phyloP scores from a whole-genome alignment of 805 yeast species.

The Kazachstania bromeliacearum region DNA sequence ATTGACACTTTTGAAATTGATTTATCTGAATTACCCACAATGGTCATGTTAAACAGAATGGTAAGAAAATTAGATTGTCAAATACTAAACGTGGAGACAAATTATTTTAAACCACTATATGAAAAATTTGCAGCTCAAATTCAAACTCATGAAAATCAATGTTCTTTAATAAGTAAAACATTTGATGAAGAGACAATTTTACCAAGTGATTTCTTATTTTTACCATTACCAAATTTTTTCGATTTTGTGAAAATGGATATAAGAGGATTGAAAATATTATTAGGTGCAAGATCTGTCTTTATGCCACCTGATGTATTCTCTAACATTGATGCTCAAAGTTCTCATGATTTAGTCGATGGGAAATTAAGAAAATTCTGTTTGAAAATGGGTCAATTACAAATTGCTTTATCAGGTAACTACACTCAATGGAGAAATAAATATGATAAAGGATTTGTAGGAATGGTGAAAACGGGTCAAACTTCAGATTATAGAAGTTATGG shows the following conservation, averaged over 20 bases:
- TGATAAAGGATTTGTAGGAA: constrained; percentile 12
- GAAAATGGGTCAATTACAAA: constrained; percentile 18
- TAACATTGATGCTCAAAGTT: constrained; percentile 25
- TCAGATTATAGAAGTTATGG: constrained; percentile 9
- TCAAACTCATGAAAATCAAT: constrained; percentile 12
- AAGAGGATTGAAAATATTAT: constrained; percentile 16
- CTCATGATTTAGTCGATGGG: constrained; percentile 34
- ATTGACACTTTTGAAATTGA: constrained; percentile 20
- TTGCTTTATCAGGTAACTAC: constrained; percentile 18
- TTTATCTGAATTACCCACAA: constrained; percentile 23
- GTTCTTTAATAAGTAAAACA: constrained; percentile 10
- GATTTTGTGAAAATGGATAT: constrained; percentile 20
- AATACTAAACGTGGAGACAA: constrained; percentile 20
- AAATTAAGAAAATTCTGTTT: constrained; percentile 30
- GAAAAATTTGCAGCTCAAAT: constrained; percentile 21
- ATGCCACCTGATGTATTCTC: constrained; percentile 34
- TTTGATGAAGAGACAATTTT: constrained; percentile 3
- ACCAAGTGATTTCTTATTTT: constrained; percentile 16
- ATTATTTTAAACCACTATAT: constrained; percentile 23
- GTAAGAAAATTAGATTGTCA: constrained; percentile 20
- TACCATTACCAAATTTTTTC: constrained; percentile 30
- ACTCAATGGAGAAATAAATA: constrained; percentile 22
- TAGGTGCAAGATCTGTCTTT: constrained; percentile 38
- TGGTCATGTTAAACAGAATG: constrained; percentile 21
- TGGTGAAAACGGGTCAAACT: constrained; percentile 13